Conservation (phyloP, 208 protist genomes). For the Leishmania guyanensis region DNA sequence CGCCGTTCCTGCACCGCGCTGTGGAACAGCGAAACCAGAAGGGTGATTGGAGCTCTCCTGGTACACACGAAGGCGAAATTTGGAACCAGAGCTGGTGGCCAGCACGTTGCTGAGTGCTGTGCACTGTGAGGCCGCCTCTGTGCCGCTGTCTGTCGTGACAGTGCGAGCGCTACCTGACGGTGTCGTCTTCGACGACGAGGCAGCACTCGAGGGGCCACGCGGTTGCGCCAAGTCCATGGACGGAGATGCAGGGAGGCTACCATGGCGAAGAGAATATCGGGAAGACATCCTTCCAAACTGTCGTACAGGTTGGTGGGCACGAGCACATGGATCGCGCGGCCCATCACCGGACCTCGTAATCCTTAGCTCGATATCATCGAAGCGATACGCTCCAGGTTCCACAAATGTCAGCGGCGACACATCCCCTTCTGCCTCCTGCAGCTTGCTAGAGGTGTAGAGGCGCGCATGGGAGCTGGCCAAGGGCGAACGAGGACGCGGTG, state of each 20-base stretch:
- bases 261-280: background rate
- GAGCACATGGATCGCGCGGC: background rate
- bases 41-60: conserved; percentile 17
- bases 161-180: background rate
- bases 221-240: background rate
- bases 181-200: background rate
- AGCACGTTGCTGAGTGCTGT: background rate
- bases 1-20: conserved; percentile 15
- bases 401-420: background rate
- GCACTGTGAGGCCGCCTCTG: background rate
- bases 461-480: background rate
- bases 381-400: background rate
- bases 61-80: conserved; percentile 16
- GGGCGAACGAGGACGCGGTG: background rate
- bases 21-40: conserved; percentile 23
- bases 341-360: background rate
- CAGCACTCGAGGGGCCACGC: background rate
- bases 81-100: background rate
- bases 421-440: background rate
- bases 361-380: background rate
- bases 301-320: background rate
- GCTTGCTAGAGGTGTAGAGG: background rate
- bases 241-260: background rate
- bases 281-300: background rate
- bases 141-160: background rate